Evolutionary conservation across 1,284 basidiomycete genomes (phyloP), one percentile per base, ranked within the genome.

Genomic region (Ganoderma resinaceum): DNA sequence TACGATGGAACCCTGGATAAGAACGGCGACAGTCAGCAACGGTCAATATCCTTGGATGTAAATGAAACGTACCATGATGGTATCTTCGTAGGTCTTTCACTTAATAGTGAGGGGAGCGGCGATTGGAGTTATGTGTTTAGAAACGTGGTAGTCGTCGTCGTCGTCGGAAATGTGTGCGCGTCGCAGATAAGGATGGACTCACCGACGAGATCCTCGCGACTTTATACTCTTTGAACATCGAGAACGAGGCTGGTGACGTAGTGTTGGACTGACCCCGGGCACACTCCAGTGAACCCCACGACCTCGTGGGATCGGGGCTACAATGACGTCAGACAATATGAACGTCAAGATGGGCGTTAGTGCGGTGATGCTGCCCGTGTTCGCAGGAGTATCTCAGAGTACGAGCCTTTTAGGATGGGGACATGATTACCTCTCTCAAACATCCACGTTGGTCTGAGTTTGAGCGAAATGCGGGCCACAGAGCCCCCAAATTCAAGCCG

Each of bases 1-100:
- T 70, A 89, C 80, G 62, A 89, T 83, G 35, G 86, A 84, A 29
- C 88, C 88, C 88, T 88, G 43, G 43, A 59, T 7, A 35, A 40
- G 35, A 14, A n/a, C 14, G 14, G 12, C 35, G 23, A 23, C n/a
- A 11, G 9, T 59, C 23, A 59, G 35, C 31, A 20, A 35, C 16
- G 16, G 18, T 3, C 31, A 57, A 14, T 0, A 20, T 20, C n/a
- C 1, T 33, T 3, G 2, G 9, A n/a, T 20, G 23, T 5, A 37
- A 23, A 23, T 14, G 16, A 3, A 3, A 14, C 62, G 23, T 63
- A 68, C 70, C 70, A 68, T 68, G 20, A 59, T 66, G 61, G 23
- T 20, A 23, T 8, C 23, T 23, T 65, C 14, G 42, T 26, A 26
- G n/a, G 57, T 62, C 43, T 61, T 31, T 33, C 7, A 33, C 9